Conservation (phyloP, 305 asterid species). For the Solanum hybrid region DNA sequence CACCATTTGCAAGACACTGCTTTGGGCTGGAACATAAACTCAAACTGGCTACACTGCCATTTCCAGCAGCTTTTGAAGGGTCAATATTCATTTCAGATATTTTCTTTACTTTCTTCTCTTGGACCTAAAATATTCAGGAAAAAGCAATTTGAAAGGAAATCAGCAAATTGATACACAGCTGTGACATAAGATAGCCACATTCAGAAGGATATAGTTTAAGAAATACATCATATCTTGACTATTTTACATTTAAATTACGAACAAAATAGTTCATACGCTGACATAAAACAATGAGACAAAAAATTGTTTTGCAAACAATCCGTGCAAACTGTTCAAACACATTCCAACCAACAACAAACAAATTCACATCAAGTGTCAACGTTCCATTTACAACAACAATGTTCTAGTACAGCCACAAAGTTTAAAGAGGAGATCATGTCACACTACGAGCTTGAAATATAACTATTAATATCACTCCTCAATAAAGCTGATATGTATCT, state of each 20-base stretch:
- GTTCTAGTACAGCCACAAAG: background rate
- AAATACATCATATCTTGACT: background rate
- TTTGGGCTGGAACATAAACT: slow-evolving; percentile 54
- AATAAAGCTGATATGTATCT: background rate
- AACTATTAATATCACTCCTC: background rate
- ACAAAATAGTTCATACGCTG: background rate
- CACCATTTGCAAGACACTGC: slow-evolving; percentile 63
- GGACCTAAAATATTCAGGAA: slow-evolving; percentile 46
- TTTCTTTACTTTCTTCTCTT: slow-evolving; percentile 93
- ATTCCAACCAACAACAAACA: background rate
- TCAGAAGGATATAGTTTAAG: background rate
- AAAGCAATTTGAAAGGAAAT: slow-evolving; percentile 1
- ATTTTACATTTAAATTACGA: background rate
- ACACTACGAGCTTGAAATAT: background rate
- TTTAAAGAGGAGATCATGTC: background rate
- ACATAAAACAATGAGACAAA: background rate
- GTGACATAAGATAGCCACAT: background rate
- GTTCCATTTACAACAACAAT: background rate
- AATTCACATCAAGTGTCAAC: background rate
- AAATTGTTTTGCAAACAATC: background rate
- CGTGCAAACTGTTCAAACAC: background rate
- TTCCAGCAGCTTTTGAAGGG: slow-evolving; percentile 60
- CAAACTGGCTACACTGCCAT: slow-evolving; percentile 53
- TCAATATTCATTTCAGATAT: slow-evolving; percentile 66
- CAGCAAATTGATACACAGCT: slow-evolving; percentile 1